Conservation (phyloP, 176 grass and related monocot genomes). For the Lolium rigidum region DNA sequence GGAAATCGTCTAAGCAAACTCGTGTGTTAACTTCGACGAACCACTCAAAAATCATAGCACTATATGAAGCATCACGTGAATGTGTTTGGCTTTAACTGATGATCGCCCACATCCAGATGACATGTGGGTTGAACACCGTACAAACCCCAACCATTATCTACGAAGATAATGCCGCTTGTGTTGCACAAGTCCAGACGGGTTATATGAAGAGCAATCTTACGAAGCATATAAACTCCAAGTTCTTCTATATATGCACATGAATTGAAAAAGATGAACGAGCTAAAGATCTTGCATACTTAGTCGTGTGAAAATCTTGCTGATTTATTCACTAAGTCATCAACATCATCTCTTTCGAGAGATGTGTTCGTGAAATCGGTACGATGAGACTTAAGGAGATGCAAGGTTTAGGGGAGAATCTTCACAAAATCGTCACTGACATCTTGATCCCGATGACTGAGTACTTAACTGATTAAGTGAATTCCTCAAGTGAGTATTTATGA, state of each 20-base stretch:
- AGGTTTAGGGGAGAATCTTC: background rate
- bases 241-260: background rate
- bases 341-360: background rate
- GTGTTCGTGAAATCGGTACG: background rate
- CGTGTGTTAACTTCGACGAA: too few relatives aligned
- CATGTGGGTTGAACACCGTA: too few relatives aligned
- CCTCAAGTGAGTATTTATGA: background rate
- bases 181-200: too few relatives aligned
- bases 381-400: background rate
- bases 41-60: too few relatives aligned
- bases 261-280: background rate
- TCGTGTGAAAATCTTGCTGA: background rate
- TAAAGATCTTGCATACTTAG: background rate
- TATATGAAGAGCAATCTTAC: too few relatives aligned
- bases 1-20: too few relatives aligned
- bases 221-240: background rate
- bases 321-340: background rate
- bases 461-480: background rate
- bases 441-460: background rate
- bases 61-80: too few relatives aligned
- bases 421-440: background rate
- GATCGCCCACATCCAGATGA: too few relatives aligned
- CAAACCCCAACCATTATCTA: too few relatives aligned
- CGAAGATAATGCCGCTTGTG: too few relatives aligned
- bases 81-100: too few relatives aligned